phyloP scores from a whole-genome alignment of 129 eudicot species.

The Artemisia argyi region DNA sequence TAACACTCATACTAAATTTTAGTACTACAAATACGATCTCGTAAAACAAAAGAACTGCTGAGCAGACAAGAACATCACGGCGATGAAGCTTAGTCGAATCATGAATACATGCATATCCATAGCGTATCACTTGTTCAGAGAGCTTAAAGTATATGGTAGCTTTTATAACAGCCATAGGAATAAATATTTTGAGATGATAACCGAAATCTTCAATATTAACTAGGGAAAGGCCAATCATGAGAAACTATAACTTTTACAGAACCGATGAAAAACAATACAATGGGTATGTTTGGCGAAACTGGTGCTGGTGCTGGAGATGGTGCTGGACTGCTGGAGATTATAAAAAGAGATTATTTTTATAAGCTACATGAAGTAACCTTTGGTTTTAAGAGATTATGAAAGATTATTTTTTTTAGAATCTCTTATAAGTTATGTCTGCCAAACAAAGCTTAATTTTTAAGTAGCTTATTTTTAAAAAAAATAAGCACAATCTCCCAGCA shows the following conservation, averaged over 20 bases:
- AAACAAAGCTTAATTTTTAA: no score
- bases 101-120: conserved; percentile 3
- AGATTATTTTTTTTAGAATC: no score
- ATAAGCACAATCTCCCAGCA: no score
- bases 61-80: conserved; percentile 12
- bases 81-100: conserved; percentile 11
- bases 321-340: no score
- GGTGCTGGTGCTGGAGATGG: no score
- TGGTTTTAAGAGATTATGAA: no score
- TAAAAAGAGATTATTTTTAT: no score
- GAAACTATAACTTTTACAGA: conserved; percentile 1
- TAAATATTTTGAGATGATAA: background rate
- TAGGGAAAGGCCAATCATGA: background rate
- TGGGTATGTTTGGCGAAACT: no score
- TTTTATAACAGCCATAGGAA: background rate
- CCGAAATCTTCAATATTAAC: conserved; percentile 1
- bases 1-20: background rate
- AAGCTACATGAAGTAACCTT: no score
- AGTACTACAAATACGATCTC: conserved; percentile 1
- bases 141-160: background rate
- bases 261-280: no score
- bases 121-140: conserved; percentile 4
- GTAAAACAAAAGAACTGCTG: background rate
- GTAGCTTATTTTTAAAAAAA: no score
- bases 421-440: no score